Evolutionary conservation across 352 stramenopile species (phyloP).

Genomic region (Phytophthora ramorum): DNA sequence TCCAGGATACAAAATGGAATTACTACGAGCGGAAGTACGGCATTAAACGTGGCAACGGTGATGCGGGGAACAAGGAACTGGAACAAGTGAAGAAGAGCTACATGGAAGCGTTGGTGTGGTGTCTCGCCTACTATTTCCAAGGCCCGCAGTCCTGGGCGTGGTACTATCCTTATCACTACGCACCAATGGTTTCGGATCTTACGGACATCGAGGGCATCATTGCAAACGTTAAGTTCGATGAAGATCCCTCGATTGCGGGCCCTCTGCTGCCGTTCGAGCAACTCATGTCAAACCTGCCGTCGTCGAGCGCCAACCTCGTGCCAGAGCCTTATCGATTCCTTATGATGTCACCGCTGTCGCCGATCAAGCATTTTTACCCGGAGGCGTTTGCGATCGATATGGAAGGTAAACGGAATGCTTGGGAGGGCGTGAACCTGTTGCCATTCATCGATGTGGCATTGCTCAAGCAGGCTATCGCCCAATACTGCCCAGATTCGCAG

Average conservation of each 20-base stretch:
- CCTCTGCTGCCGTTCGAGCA: slow-evolving; percentile 98
- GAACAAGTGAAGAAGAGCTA: slow-evolving; percentile 78
- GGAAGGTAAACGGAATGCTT: slow-evolving; percentile 95
- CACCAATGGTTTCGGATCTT: slow-evolving; percentile 98
- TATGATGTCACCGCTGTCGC: slow-evolving; percentile 95
- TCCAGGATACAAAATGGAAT: slow-evolving; percentile 86
- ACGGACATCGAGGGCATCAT: slow-evolving; percentile 86
- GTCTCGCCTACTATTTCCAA: slow-evolving; percentile 86
- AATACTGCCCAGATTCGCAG: slow-evolving; percentile 91
- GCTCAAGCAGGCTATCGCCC: slow-evolving; percentile 92
- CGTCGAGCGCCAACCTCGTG: slow-evolving; percentile 95
- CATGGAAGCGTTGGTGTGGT: slow-evolving; percentile 85
- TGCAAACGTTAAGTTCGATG: slow-evolving; percentile 84
- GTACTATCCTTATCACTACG: slow-evolving; percentile 99
- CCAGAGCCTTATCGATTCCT: slow-evolving; percentile 93
- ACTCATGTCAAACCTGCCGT: slow-evolving; percentile 97
- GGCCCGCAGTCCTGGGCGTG: slow-evolving; percentile 98
- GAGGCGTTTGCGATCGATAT: slow-evolving; percentile 86
- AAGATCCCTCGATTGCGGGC: slow-evolving; percentile 59
- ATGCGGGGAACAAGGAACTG: slow-evolving; percentile 61
- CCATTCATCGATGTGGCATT: slow-evolving; percentile 97
- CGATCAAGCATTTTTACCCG: slow-evolving; percentile 97
- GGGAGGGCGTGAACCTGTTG: slow-evolving; percentile 99
- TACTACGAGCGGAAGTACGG: slow-evolving; percentile 89
- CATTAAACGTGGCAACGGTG: slow-evolving; percentile 61